Conservation (phyloP, 2,329 filamentous ascomycete species). For the Trichoderma lentiforme region DNA sequence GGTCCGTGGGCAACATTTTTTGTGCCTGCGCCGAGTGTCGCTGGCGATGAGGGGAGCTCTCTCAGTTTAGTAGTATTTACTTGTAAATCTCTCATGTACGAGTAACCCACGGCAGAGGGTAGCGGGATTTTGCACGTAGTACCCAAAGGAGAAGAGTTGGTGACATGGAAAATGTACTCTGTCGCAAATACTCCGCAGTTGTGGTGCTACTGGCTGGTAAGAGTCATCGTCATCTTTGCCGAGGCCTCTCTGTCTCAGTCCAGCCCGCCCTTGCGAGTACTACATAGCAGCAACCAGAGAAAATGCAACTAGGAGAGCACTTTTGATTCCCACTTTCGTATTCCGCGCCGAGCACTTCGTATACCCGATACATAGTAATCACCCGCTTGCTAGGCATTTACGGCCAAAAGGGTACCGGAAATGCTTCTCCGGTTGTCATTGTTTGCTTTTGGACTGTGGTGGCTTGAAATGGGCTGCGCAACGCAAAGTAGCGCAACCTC, state of each 20-base stretch:
- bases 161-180: not conserved
- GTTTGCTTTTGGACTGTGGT: not conserved
- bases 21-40: not conserved
- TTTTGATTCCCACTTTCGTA: not conserved
- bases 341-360: not conserved
- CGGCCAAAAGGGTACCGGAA: not conserved
- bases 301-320: not conserved
- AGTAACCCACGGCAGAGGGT: not conserved
- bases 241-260: slow-evolving; percentile 1
- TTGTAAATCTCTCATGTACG: slow-evolving; percentile 4
- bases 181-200: not conserved
- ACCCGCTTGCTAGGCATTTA: not conserved
- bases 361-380: not conserved
- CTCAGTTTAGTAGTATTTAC: not conserved
- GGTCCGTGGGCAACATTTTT: not conserved
- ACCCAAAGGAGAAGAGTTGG: not conserved
- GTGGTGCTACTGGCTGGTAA: not conserved
- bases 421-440: not conserved
- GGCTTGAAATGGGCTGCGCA: not conserved
- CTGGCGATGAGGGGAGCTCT: not conserved
- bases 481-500: not conserved
- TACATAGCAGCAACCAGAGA: not conserved
- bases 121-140: not conserved
- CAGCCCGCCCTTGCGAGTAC: not conserved
- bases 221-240: slow-evolving; percentile 10